Evolutionary conservation across 257 asterid species (phyloP).

Genomic region (Asclepias syriaca): DNA sequence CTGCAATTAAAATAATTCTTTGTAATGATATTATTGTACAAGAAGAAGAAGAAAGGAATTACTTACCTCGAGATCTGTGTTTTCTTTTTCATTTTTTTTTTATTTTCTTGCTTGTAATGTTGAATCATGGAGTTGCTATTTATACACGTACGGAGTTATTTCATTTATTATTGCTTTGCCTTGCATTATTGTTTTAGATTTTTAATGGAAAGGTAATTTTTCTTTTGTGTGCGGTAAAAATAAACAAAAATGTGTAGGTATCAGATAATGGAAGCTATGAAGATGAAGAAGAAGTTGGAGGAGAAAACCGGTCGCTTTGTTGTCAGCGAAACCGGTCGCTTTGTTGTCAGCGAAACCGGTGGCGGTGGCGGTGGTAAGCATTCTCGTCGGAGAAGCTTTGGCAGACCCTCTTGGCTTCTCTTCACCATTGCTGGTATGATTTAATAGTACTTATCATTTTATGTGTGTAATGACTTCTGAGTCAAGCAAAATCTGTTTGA

Average conservation of each 20-base stretch:
- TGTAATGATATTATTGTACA: neutral
- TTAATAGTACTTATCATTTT: neutral
- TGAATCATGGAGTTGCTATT: neutral
- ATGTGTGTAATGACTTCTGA: neutral
- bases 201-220: neutral
- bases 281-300: constrained; percentile 28
- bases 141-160: neutral
- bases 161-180: neutral
- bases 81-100: neutral
- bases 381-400: constrained; percentile 43
- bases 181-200: neutral
- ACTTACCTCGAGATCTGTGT: neutral
- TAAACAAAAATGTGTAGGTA: neutral
- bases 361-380: constrained; percentile 21
- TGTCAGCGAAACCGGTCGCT: constrained; percentile 14
- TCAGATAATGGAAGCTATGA: constrained; percentile 38
- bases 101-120: neutral
- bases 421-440: constrained; percentile 73
- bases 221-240: neutral
- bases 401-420: constrained; percentile 91
- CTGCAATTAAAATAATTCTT: neutral
- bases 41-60: neutral
- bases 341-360: constrained; percentile 15
- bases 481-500: too few species aligned
- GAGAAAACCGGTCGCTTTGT: constrained; percentile 34